Base-by-base conservation (phyloP, 148 eudicot genomes). In the Nepenthes gracilis region DNA sequence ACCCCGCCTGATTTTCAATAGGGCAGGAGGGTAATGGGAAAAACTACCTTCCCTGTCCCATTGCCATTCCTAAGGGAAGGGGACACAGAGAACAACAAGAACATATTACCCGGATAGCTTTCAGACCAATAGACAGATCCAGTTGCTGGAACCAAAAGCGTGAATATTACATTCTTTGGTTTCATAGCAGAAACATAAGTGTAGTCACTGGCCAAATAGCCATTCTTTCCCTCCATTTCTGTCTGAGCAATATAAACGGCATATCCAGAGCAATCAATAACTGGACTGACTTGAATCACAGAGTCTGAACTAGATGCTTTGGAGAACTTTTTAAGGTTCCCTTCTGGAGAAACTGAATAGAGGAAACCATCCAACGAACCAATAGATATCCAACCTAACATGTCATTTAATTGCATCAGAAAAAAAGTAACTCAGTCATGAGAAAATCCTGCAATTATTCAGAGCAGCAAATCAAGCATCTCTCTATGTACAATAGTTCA, bases 241-340 rank as follows among this genome's bases (percentile, higher is more conserved):
- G 95, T 78, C 65, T 81, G 91, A 71, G 89, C 82, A 9, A 84
- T 61, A 67, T 89, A 88, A 58, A 93, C 73, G 10, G 84, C 99
- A 60, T 70, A 86, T 13, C 99, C 99, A 1, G 99, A 93, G 71
- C 99, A 93, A 70, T 93, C 96, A 65, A 93, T 74, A 40, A 81
- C 61, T 4, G 99, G 96, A 74, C 78, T 78, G 55, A 73, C 85
- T 78, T 93, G 99, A 64, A 93, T 64, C 36, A 83, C 86, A 33
- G 69, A 75, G 54, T 80, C 74, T 50, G 40, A 7, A 54, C 74
- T 50, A 55, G 69, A 64, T 34, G 73, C 74, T 67, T 65, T 84
- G 1, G 83, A 70, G 61, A 82, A 88, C 65, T 76, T 93, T 35
- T 67, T 86, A 5, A 81, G 13, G 37, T 54, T 68, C 43, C 99